Evolutionary conservation across 345 rosid species (phyloP), one percentile per base, ranked within the genome.

Genomic region (Triadica sebifera): DNA sequence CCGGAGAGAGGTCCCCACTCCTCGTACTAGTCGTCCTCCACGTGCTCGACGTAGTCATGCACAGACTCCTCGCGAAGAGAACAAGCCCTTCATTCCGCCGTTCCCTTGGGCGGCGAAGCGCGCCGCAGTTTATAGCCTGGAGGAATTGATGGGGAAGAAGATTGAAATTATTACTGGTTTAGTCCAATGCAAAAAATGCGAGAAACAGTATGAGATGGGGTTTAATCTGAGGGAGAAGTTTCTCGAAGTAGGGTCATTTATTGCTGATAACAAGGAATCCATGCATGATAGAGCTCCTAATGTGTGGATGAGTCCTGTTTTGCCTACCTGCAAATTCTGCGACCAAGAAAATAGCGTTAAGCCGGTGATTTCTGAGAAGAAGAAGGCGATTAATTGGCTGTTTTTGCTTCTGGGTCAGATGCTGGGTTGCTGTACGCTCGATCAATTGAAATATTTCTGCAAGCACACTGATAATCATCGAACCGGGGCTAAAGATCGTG

Each of bases 401-500:
- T 94, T 94, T 76, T 74, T 94, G 87, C 81, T 94, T 24, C 79
- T 91, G 63, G 98, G 95, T 16, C 90, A 91, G 74, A 71, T 84
- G 72, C 66, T 94, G 29, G 97, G 97, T 0, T 83, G 83, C 65
- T 92, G 95, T 68, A 88, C 94, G 3, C 83, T 94, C 24, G 86
- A 85, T 2, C 92, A 92, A 77, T 78, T 94, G 67, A 94, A 89
- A 86, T 90, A 94, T 81, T 90, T 94, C 47, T 94, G 98, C 73
- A 92, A 90, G 80, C 94, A 93, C 58, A 84, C 90, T 0, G 84
- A 81, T 60, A 87, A 81, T 65, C 97, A 93, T 74, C 85, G 97
- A 0, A 91, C 97, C 8, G 96, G 94, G 43, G 96, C 98, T 0
- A 93, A 93, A 65, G 89, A 93, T 77, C 91, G 97, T 12, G 86